phyloP scores from a whole-genome alignment of 2,329 filamentous ascomycete genomes.

The Tolypocladium inflatum region DNA sequence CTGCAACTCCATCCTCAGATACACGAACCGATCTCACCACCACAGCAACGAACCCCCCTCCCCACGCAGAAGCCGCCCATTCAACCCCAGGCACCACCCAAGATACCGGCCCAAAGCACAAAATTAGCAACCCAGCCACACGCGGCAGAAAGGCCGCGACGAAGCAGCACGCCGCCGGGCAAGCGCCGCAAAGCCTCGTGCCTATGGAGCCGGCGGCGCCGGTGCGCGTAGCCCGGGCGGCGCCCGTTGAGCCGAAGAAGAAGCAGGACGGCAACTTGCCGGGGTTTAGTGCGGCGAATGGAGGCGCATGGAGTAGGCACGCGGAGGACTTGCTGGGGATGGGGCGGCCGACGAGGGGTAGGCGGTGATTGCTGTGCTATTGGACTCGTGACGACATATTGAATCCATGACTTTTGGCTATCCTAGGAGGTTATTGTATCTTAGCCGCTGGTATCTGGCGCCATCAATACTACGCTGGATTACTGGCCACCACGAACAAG shows the following conservation, averaged over 20 bases:
- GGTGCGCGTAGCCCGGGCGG: conserved; percentile 1
- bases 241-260: conserved; percentile 1
- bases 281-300: conserved; percentile 38
- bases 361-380: not conserved
- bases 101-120: conserved; percentile 3
- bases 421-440: not conserved
- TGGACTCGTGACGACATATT: not conserved
- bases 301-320: conserved; percentile 61
- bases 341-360: conserved; percentile 36
- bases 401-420: not conserved
- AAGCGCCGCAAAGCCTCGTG: conserved; percentile 32
- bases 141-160: conserved; percentile 43
- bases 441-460: not conserved
- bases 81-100: not conserved
- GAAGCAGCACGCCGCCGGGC: conserved; percentile 40
- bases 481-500: not conserved
- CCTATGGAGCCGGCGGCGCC: conserved; percentile 20
- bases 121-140: conserved; percentile 37
- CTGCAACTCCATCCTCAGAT: too few species aligned
- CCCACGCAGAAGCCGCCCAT: not conserved
- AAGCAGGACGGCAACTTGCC: conserved; percentile 18
- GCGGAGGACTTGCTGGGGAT: conserved; percentile 57
- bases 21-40: not conserved
- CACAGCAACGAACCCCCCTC: not conserved
- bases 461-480: not conserved